Percentiles rank a stretch among this genome's conserved stretches.
phyloP scores from a whole-genome alignment of 2,329 filamentous ascomycete species.

The Arthrobotrys sphaeroides region DNA sequence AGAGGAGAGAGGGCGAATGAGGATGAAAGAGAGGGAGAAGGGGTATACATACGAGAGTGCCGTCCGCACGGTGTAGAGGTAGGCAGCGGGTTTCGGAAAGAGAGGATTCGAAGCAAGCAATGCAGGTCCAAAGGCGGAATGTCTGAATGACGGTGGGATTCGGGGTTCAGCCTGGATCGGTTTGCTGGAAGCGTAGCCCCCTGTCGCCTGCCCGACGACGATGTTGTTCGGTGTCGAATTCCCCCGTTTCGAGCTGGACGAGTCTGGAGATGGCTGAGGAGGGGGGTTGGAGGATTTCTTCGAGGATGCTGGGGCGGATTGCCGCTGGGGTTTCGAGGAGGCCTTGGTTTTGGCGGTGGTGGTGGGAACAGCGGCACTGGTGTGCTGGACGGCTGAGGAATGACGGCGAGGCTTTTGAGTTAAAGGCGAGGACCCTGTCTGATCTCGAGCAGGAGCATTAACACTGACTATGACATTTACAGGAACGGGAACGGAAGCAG shows the following conservation, averaged over 20 bases:
- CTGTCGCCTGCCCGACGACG: conserved; percentile 44
- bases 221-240: conserved; percentile 10
- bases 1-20: no score
- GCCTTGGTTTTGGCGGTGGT: background rate
- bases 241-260: conserved; percentile 8
- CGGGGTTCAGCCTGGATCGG: conserved; percentile 41
- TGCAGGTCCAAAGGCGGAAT: conserved; percentile 46
- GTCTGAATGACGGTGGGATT: conserved; percentile 33
- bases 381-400: conserved; percentile 29
- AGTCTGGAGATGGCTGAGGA: conserved; percentile 20
- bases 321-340: conserved; percentile 19
- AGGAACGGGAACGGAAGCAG: no score
- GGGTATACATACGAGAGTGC: conserved; percentile 42
- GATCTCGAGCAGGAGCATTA: conserved; percentile 15
- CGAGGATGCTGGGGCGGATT: conserved; percentile 23
- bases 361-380: conserved; percentile 20
- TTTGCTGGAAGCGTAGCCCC: conserved; percentile 49
- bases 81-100: conserved; percentile 52
- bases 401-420: conserved; percentile 30
- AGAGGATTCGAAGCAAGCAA: conserved; percentile 37
- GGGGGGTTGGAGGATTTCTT: conserved; percentile 30
- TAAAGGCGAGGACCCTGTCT: conserved; percentile 40
- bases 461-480: no score
- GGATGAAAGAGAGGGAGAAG: background rate
- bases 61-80: conserved; percentile 44